Base-by-base conservation (phyloP, 306 rosid genomes). In the Cicer arietinum region DNA sequence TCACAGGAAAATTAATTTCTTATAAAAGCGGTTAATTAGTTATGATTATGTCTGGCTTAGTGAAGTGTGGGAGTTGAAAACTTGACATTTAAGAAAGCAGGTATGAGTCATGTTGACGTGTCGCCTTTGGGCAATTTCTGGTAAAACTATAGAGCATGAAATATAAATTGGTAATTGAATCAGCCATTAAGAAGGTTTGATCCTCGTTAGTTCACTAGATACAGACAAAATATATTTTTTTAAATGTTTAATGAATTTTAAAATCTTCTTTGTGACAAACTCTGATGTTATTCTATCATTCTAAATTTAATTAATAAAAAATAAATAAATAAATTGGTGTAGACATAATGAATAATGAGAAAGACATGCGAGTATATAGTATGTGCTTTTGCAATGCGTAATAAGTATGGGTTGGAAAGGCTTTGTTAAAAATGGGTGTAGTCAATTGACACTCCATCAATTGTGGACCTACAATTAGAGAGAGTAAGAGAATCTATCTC, bases 401-500 rank as follows among this genome's bases (percentile, higher is more conserved):
- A 75, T 78, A 54, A 80, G 82, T 83, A 62, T 77, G 77, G 73
- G 2, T 62, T 50, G 76, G 84, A 83, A 86, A 83, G 11, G 9
- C 46, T 67, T 76, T 78, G 18, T 52, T 66, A 10, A 53, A 70
- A 52, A 83, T 89, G 90, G 91, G 2, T 53, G 8, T 84, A 87
- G 89, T 89, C 94, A 89, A 85, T 61, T 69, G 71, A 74, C 45
- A 71, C 78, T 84, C 72, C 42, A 84, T 77, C 57, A 71, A 71
- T 74, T 67, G 71, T 76, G 87, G 85, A 8, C 87, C 83, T 79
- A 79, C 82, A 64, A 44, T 18, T 51, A 53, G 47, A 57, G 60
- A 18, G 7, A 12, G 35, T 22, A 71, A 63, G 56, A 44, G 17
- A 35, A 57, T 59, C 39, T 16, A 57, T 59, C 39, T 16, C 60